Percentiles rank a stretch among this genome's conserved stretches.
phyloP scores from a whole-genome alignment of 2,329 filamentous ascomycete genomes.

The Fusarium tanahbumbuense region DNA sequence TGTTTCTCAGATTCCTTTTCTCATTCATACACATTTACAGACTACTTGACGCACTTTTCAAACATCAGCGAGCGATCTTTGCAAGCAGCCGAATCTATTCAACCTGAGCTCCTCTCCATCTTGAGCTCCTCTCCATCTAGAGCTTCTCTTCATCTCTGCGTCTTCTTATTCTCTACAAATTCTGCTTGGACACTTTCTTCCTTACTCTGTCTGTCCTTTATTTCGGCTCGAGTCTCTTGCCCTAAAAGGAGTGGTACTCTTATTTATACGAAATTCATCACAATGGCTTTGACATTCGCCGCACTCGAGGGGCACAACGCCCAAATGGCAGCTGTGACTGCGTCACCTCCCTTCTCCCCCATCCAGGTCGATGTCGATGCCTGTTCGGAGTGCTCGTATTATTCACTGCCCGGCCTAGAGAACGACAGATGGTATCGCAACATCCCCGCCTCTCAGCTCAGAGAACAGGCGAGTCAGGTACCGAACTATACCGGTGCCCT shows the following conservation, averaged over 20 bases:
- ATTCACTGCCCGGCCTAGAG: conserved; percentile 1
- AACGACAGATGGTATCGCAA: conserved; percentile 12
- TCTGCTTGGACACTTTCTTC: not conserved
- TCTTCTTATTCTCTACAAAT: not conserved
- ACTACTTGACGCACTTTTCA: not conserved
- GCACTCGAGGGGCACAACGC: not conserved
- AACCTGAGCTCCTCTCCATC: too few species aligned
- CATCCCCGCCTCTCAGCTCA: conserved; percentile 17
- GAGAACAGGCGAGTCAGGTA: conserved; percentile 15
- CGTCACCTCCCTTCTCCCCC: not conserved
- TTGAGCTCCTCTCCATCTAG: too few species aligned
- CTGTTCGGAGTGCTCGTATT: conserved; percentile 21
- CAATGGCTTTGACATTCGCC: conserved; percentile 7
- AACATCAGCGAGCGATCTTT: not conserved
- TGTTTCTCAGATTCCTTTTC: not conserved
- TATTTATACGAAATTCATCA: not conserved
- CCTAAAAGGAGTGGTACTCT: not conserved
- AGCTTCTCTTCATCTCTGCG: not conserved
- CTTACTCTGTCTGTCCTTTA: not conserved
- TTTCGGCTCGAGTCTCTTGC: not conserved
- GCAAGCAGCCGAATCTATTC: not conserved
- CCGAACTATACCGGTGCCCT: not conserved
- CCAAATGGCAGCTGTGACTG: not conserved
- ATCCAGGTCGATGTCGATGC: not conserved
- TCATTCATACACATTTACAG: not conserved